These are phyloP conservation scores for Penicillium canescens DNA, from an alignment of 495 filamentous ascomycete species.

Conservation along the genomic window DNA sequence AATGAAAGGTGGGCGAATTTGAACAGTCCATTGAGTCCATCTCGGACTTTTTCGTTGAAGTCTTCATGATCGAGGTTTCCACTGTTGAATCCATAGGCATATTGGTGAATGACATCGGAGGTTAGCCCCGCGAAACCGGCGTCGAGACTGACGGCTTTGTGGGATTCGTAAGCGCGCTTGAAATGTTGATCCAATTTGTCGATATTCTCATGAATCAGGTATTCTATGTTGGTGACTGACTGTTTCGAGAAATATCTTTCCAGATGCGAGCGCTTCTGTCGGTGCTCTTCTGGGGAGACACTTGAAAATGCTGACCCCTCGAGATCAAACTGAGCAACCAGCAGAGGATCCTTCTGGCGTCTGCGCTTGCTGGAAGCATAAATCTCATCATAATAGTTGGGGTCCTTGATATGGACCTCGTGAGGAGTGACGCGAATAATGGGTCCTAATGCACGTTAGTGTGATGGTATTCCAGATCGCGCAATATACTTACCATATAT, in stretches of 20 bases:
- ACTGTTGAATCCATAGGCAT: conserved; percentile 24
- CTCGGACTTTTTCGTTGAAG: conserved; percentile 23
- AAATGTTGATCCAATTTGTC: conserved; percentile 18
- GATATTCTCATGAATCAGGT: conserved; percentile 13
- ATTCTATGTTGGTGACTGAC: conserved; percentile 15
- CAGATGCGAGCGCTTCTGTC: conserved; percentile 23
- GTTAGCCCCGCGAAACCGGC: conserved; percentile 26
- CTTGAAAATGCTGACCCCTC: conserved; percentile 17
- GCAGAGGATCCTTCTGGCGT: conserved; percentile 25
- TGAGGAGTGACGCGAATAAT: conserved; percentile 53
- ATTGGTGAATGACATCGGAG: conserved; percentile 27
- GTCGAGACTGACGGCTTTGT: conserved; percentile 19
- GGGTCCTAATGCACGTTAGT: conserved; percentile 35
- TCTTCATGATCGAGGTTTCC: conserved; percentile 24
- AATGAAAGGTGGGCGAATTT: conserved; percentile 11
- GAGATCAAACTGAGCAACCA: conserved; percentile 19
- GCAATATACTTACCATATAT: conserved; percentile 40
- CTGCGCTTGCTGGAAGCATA: conserved; percentile 21
- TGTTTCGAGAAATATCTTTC: conserved; percentile 31
- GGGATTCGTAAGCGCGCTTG: conserved; percentile 4
- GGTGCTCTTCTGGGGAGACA: conserved; percentile 23
- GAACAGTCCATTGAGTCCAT: conserved; percentile 24
- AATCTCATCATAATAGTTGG: conserved; percentile 37
- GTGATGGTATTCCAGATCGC: neutral
- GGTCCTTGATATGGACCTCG: conserved; percentile 49